Base-by-base conservation (phyloP, 2,329 filamentous ascomycete genomes). In the Colletotrichum somersetense region DNA sequence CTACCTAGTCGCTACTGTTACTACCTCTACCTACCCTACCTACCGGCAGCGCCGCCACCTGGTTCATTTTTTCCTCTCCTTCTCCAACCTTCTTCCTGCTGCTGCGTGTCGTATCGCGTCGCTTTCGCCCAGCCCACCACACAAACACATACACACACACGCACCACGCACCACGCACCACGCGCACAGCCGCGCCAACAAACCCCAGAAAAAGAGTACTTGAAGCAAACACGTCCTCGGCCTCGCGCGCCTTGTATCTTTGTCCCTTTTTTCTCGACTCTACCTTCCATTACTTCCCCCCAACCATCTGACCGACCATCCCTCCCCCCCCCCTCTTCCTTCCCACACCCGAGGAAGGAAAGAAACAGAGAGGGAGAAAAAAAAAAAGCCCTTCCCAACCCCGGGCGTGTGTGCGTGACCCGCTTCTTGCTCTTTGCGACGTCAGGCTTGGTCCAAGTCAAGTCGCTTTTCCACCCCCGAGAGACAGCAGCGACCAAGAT, bases 161-260 rank as follows among this genome's bases (percentile, higher is more conserved):
- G 26, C 59, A 26, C 26, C 26, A 26, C 26, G 26, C 26, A 26
- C 26, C 26, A 48, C 33, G 26, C 30, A 42, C 30, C 44, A 38
- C 35, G 35, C 46, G 48, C 59, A n/a, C 33, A 62, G 35, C 44
- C 59, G 59, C 59, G 38, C 44, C 44, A 52, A 20, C 61, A 38
- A 53, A 50, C 61, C 61, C 59, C 61, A 42, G 61, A 56, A 71
- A 58, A 72, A 63, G 59, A 72, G 69, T 73, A 73, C 71, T 73
- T 73, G 71, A 73, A 73, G 68, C 58, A 71, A 71, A 71, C 71
- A 65, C 58, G 64, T 67, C 65, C 72, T 74, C 72, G 68, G 70
- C 72, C 53, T 72, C 61, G 69, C 72, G 64, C 69, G 56, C 59
- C 64, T 72, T 74, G 70, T 72, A 72, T 72, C 70, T 72, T 74